These are phyloP conservation scores for Mediolabrus comicus DNA, from an alignment of 108 stramenopile species.

Conservation along the genomic window DNA sequence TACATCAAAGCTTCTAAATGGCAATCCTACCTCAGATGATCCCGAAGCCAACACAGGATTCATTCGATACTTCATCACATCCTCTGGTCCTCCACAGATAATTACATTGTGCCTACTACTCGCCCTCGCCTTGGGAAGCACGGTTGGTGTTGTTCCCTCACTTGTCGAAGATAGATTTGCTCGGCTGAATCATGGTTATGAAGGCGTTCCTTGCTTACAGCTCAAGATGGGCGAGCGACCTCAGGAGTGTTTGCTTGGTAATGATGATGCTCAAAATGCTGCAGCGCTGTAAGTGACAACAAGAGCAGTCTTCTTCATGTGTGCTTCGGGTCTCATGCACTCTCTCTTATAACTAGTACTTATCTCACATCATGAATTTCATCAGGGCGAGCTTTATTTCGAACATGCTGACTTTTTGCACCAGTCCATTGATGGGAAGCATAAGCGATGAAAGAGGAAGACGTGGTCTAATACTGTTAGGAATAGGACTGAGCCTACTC, in stretches of 20 bases:
- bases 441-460: conserved; percentile 80
- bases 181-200: conserved; percentile 62
- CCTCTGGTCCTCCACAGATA: conserved; percentile 74
- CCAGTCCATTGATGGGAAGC: conserved; percentile 74
- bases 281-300: too few species aligned
- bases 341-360: too few species aligned
- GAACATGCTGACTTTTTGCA: conserved; percentile 68
- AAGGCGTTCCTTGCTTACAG: conserved; percentile 39
- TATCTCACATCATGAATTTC: too few species aligned
- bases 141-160: conserved; percentile 65
- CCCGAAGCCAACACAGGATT: conserved; percentile 13
- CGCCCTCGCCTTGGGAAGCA: conserved; percentile 67
- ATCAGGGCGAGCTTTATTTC: conserved; percentile 59
- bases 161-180: conserved; percentile 76
- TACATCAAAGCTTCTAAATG: neutral
- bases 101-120: conserved; percentile 61
- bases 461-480: conserved; percentile 56
- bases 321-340: too few species aligned
- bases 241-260: conserved; percentile 60
- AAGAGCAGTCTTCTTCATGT: too few species aligned
- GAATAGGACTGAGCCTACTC: conserved; percentile 50
- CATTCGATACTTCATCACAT: conserved; percentile 44
- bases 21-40: neutral
- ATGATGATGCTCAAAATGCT: conserved; percentile 73
- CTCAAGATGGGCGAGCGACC: conserved; percentile 48